phyloP scores from a whole-genome alignment of 2,329 filamentous ascomycete genomes.

The Fusarium setosum region DNA sequence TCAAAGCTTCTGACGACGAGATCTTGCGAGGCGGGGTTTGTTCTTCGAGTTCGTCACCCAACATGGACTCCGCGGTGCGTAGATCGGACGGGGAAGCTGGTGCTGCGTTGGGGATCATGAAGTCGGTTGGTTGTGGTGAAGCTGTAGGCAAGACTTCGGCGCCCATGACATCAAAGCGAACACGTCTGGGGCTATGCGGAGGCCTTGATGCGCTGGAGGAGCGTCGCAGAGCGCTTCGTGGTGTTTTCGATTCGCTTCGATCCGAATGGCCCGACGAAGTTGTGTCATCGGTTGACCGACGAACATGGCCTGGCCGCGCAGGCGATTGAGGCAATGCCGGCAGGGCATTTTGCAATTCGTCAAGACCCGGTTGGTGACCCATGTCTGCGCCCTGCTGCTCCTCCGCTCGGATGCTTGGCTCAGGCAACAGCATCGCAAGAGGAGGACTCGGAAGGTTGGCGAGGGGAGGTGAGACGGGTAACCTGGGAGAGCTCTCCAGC shows the following conservation, averaged over 20 bases:
- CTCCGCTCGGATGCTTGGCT: slow-evolving; percentile 36
- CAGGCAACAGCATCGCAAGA: slow-evolving; percentile 42
- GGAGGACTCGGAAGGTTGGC: slow-evolving; percentile 27
- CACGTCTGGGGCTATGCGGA: slow-evolving; percentile 66
- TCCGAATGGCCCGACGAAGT: slow-evolving; percentile 64
- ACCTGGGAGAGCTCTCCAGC: slow-evolving; percentile 58
- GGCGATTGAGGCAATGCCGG: slow-evolving; percentile 32
- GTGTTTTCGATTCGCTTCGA: slow-evolving; percentile 60
- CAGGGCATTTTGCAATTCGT: slow-evolving; percentile 27
- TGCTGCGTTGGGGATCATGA: slow-evolving; percentile 43
- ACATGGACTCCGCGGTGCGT: slow-evolving; percentile 44
- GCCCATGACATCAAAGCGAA: slow-evolving; percentile 71
- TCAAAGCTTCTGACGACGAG: slow-evolving; percentile 65
- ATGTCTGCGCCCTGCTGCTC: slow-evolving; percentile 39
- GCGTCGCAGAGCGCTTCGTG: slow-evolving; percentile 68
- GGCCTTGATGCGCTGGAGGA: slow-evolving; percentile 64
- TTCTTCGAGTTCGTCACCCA: slow-evolving; percentile 54
- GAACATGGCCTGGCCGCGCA: slow-evolving; percentile 50
- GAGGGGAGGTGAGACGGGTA: slow-evolving; percentile 33
- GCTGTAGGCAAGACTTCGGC: slow-evolving; percentile 70
- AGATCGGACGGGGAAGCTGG: slow-evolving; percentile 42
- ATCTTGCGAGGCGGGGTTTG: slow-evolving; percentile 62
- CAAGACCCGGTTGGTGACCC: slow-evolving; percentile 29
- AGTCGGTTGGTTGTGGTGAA: slow-evolving; percentile 59
- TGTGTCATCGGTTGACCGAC: slow-evolving; percentile 59